Evolutionary conservation across 2,329 filamentous ascomycete genomes (phyloP), one percentile per base, ranked within the genome.

Genomic region (Colletotrichum euphorbiae): DNA sequence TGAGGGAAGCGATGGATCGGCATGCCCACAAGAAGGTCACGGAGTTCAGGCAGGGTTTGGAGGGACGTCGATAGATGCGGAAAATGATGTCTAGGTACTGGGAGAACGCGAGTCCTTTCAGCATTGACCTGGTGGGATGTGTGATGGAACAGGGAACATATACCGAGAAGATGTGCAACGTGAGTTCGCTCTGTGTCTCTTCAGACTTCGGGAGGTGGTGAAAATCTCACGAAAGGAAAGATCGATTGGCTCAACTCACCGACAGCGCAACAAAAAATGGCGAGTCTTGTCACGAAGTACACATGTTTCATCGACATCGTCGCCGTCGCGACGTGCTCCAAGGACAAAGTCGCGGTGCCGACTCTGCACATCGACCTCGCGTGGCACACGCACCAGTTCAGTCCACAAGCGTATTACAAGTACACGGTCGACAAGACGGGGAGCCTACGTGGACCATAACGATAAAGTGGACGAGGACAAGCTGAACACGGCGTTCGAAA

Each of bases 331-430:
- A 21, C 21, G 21, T 21, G 3, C 24, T 24, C 24, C 4, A 24
- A 24, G 24, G 24, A 24, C 24, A 24, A 24, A 24, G 24, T 24
- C 24, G 24, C 24, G 1, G 24, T 24, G 24, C 24, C 90, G 1
- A 92, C 90, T 0, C 80, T 92, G 1, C 90, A 92, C 71, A 83
- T 92, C 9, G 90, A 92, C 74, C 80, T 92, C 1, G 90, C 86
- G 1, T 93, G 90, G 90, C 92, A 94, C 75, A 93, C 91, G 0
- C 91, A 93, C 75, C 90, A 93, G 75, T 85, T 93, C 3, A 84
- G 81, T 12, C 89, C 91, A 0, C 73, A 75, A 3, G 73, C 77
- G n/a, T 93, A 93, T 79, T 88, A 86, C 73, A 69, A 74, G 15
- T 89, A 85, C 76, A 89, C 85, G 8, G 73, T 83, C 4, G 52